Evolutionary conservation across 768 basidiomycete genomes (phyloP), one percentile per base, ranked within the genome.

Genomic region (Tulasnella sp.): DNA sequence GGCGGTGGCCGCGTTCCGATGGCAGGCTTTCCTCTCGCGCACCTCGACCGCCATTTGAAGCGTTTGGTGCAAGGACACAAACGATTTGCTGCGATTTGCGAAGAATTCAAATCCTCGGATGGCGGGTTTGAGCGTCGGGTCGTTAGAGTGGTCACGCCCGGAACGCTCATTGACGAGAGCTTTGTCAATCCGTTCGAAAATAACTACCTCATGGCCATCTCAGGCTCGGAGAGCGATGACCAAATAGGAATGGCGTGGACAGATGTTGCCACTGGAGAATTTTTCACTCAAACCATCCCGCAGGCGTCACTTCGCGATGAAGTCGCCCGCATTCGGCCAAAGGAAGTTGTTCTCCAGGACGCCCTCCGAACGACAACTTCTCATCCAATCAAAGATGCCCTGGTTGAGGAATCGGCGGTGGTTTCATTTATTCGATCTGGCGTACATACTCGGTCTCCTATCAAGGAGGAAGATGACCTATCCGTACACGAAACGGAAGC

Each of bases 211-310:
- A 89, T 98, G 40, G 90, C 95, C 7, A 87, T 97, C 52, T 24
- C 40, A 36, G 46, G 85, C 44, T 71, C 82, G 12, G 81, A 82
- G 18, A 81, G 79, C n/a, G 75, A 80, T 34, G 39, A 46, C 24
- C 42, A 58, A 18, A 34, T 27, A 31, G 79, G 46, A 56, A 86
- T 99, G 56, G 96, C 96, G 8, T 98, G 96, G 92, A 95, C 94
- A 36, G 97, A 99, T 83, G 90, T 98, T 24, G 96, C 97, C 19
- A 98, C 96, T 0, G 95, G 95, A 80, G 96, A 97, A 83, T 95
- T 97, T 84, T 96, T 93, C 84, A 92, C 93, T 16, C 94, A 94
- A 81, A 84, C 85, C 8, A 88, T 90, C 16, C 85, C 87, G 2
- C 73, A 88, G 21, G 89, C 90, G 34, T 86, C 84, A 56, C 85